Evolutionary conservation across 768 basidiomycete genomes (phyloP), one percentile per base, ranked within the genome.

Genomic region (Trametes gibbosa): DNA sequence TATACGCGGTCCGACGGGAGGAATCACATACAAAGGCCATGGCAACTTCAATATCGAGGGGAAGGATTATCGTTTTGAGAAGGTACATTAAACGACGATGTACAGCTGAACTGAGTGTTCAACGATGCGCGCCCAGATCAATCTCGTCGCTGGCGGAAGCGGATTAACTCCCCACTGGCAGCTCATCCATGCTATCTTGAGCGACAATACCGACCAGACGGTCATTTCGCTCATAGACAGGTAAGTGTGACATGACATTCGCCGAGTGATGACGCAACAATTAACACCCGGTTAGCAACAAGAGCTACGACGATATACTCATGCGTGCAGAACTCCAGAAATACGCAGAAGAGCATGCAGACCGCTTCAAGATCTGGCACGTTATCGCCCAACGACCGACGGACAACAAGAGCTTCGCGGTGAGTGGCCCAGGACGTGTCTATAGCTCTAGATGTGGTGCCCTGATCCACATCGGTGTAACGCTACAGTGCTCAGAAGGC

Each of bases 81-180:
- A 61, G 58, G 66, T 61, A 17, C n/a, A n/a, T n/a, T n/a, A n/a
- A n/a, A n/a, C n/a, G n/a, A n/a, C n/a, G n/a, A n/a, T n/a, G n/a
- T n/a, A n/a, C n/a, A n/a, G n/a, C n/a, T n/a, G n/a, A n/a, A n/a
- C n/a, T n/a, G n/a, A n/a, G n/a, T n/a, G n/a, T n/a, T n/a, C n/a
- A n/a, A n/a, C n/a, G n/a, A n/a, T n/a, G n/a, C 25, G n/a, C 16
- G 43, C 16, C 17, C 27, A 67, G 66, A 58, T 68, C 57, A 68
- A 66, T 32, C 63, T 68, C 6, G 59, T 68, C n/a, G 65, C 65
- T 0, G 66, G 66, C 2, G 66, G 66, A 5, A 65, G 57, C 42
- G 66, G 66, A 1, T 49, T 65, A 9, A 68, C 66, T 32, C 66
- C 66, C 5, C 66, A 68, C 49, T 68, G 65, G 64, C 66, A 68